Evolutionary conservation across 805 yeast genomes (phyloP), one percentile per base, ranked within the genome.

Genomic region (Candida alai): DNA sequence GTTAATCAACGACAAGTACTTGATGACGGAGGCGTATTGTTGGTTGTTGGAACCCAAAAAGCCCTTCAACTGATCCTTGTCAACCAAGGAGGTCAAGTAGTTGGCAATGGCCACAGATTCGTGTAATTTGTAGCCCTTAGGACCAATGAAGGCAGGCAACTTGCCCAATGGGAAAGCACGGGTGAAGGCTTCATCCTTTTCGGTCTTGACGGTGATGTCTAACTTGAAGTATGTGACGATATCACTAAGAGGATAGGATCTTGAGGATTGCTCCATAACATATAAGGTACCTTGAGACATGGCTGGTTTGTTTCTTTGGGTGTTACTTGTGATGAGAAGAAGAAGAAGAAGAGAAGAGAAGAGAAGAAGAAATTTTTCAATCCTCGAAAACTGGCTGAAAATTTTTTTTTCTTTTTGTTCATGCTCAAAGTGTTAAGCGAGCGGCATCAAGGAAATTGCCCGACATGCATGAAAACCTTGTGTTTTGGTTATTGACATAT

Each of bases 1-100:
- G 71, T 82, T 85, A 59, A 78, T 69, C 48, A 84, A 65, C 3
- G 95, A 84, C 58, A 80, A 52, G 94, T 95, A 88, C 65, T 70
- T 78, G 48, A 88, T 58, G 51, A 87, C 68, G 49, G 61, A 60
- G 41, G 84, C 85, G 55, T 76, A 70, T 51, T 84, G 85, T 46
- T 66, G 63, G 44, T 73, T 61, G 59, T 70, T 70, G 59, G 76
- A 73, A 52, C 96, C 97, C 46, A 77, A 65, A 45, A 81, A 69
- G 5, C 15, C 26, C 5, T 15, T 15, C 17, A 30, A 17, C 17
- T 31, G 11, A 16, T 31, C 34, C 29, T 31, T 35, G 19, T 24
- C 21, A 29, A 28, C 37, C 16, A 21, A 9, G 44, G 48, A 73
- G 76, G 54, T 67, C 70, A 76, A 54, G 66, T 83, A 80, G 59